phyloP scores from a whole-genome alignment of 2,329 filamentous ascomycete species.

The Sporothrix euskadiensis region DNA sequence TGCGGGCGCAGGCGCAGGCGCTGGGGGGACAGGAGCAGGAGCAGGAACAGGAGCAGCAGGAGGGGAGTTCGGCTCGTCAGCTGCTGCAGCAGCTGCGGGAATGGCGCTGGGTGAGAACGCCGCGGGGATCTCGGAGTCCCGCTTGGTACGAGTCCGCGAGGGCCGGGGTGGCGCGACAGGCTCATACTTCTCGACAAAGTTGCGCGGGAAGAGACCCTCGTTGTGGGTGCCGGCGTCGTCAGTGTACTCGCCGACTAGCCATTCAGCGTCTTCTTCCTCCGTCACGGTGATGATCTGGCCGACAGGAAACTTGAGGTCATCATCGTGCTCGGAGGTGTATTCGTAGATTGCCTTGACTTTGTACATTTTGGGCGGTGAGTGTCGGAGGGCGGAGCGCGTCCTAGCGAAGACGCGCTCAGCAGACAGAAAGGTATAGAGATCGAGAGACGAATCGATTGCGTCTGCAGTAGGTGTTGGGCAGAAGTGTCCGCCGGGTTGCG shows the following conservation, averaged over 20 bases:
- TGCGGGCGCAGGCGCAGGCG: not conserved
- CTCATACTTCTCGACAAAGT: constrained; percentile 97
- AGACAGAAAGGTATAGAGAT: not conserved
- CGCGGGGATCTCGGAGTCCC: constrained; percentile 46
- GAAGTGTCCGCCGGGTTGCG: not conserved
- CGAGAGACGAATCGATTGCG: not conserved
- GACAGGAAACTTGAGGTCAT: constrained; percentile 83
- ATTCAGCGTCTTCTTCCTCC: constrained; percentile 88
- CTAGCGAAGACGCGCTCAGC: not conserved
- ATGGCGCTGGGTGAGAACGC: constrained; percentile 33
- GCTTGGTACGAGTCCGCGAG: constrained; percentile 70
- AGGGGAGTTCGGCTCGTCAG: constrained; percentile 32
- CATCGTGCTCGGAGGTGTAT: constrained; percentile 88
- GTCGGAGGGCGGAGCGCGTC: constrained; percentile 11
- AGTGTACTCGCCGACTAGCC: constrained; percentile 86
- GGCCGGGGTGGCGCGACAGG: constrained; percentile 87
- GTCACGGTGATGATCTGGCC: constrained; percentile 94
- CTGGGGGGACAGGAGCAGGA: not conserved
- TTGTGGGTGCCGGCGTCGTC: constrained; percentile 72
- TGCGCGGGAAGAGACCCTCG: constrained; percentile 89
- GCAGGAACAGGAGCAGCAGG: constrained; percentile 14
- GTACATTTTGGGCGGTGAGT: constrained; percentile 62
- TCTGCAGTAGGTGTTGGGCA: not conserved
- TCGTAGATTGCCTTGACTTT: constrained; percentile 96
- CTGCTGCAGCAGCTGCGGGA: constrained; percentile 34